These are phyloP conservation scores for Aspergillus spinulosporus DNA, from an alignment of 2,329 filamentous ascomycete genomes.

Conservation along the genomic window DNA sequence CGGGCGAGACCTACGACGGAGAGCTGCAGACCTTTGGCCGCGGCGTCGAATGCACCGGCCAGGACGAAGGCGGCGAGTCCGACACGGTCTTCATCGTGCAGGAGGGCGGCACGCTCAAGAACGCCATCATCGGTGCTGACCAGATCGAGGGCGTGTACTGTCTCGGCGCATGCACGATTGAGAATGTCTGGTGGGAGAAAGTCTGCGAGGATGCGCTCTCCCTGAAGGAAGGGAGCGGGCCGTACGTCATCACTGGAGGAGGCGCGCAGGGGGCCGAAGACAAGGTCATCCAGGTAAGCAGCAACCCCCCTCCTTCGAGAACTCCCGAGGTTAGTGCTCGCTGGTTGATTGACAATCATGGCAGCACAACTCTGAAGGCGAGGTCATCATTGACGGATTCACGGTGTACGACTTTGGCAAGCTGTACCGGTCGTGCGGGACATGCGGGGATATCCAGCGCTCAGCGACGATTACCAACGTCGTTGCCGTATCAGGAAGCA, in stretches of 20 bases:
- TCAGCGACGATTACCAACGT: slow-evolving; percentile 33
- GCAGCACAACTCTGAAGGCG: slow-evolving; percentile 38
- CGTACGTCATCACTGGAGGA: slow-evolving; percentile 39
- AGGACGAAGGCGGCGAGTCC: slow-evolving; percentile 46
- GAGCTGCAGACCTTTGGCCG: slow-evolving; percentile 52
- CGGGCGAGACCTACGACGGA: slow-evolving; percentile 47
- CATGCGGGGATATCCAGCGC: slow-evolving; percentile 35
- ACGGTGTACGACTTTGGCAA: slow-evolving; percentile 45
- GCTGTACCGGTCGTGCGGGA: slow-evolving; percentile 52
- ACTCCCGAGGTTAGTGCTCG: not conserved
- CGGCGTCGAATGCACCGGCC: slow-evolving; percentile 40
- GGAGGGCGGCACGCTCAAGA: slow-evolving; percentile 35
- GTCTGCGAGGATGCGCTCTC: slow-evolving; percentile 46
- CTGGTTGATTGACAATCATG: slow-evolving; percentile 15
- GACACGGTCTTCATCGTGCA: slow-evolving; percentile 41
- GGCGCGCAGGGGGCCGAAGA: slow-evolving; percentile 36
- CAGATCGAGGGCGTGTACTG: slow-evolving; percentile 46
- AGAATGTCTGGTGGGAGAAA: slow-evolving; percentile 40
- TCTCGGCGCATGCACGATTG: slow-evolving; percentile 31
- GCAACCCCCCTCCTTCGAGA: not conserved
- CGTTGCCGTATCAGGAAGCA: slow-evolving; percentile 31
- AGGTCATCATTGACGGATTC: slow-evolving; percentile 39
- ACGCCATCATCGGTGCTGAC: slow-evolving; percentile 43
- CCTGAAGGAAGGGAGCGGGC: slow-evolving; percentile 32
- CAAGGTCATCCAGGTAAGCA: slow-evolving; percentile 27